phyloP scores from a whole-genome alignment of 1,284 basidiomycete species.

The Cryptococcus hybrid region DNA sequence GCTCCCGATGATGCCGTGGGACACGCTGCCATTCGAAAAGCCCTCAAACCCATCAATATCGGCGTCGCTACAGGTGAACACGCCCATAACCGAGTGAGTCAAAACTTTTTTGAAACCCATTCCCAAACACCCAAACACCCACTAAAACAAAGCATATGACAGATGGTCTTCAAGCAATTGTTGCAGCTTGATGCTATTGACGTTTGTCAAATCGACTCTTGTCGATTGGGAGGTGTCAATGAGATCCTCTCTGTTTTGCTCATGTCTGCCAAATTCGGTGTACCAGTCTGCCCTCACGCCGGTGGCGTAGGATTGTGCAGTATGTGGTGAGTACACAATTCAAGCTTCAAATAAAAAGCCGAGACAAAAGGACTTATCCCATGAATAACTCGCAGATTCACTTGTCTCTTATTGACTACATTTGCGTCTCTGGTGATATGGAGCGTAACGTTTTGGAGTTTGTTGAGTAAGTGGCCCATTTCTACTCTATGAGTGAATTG shows the following conservation, averaged over 20 bases:
- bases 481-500: background rate
- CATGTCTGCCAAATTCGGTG: conserved; percentile 83
- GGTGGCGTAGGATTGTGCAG: conserved; percentile 88
- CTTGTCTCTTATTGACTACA: conserved; percentile 78
- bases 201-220: conserved; percentile 95
- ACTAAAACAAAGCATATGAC: background rate
- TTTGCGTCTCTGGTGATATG: conserved; percentile 84
- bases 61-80: conserved; percentile 96
- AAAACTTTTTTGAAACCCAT: no score
- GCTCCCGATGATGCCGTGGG: conserved; percentile 79
- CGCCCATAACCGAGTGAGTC: conserved; percentile 70
- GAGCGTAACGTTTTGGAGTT: conserved; percentile 85
- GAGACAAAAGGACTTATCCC: no score
- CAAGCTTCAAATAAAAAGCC: no score
- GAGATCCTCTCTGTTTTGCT: conserved; percentile 90
- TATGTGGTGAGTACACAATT: background rate
- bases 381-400: conserved; percentile 20
- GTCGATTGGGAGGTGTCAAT: conserved; percentile 86
- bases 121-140: no score
- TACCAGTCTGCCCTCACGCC: conserved; percentile 90
- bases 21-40: conserved; percentile 55
- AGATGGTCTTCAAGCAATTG: conserved; percentile 95
- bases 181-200: conserved; percentile 91
- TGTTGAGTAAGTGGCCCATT: conserved; percentile 40
- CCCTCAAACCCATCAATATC: conserved; percentile 74